These are phyloP conservation scores for Asclepias syriaca DNA, from an alignment of 257 asterid genomes.

Conservation along the genomic window DNA sequence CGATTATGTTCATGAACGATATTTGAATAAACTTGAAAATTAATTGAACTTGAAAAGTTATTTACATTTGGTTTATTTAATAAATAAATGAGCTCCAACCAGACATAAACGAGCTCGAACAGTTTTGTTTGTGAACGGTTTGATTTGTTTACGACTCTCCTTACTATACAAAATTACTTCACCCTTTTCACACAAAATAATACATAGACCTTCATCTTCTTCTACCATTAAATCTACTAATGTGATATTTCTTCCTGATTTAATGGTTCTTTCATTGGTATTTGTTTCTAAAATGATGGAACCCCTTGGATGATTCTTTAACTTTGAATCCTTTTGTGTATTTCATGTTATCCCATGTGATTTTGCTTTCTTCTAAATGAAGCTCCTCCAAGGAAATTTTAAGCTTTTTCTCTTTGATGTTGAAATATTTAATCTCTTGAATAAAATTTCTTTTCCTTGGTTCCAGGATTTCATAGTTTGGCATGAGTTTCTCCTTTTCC, in stretches of 20 bases:
- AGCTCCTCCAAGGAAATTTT: not conserved
- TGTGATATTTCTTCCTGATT: not conserved
- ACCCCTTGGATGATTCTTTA: conserved; percentile 12
- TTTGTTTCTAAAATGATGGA: not conserved
- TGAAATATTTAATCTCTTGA: not conserved
- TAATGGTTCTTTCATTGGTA: not conserved
- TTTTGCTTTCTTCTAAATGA: not conserved
- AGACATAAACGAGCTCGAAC: no score
- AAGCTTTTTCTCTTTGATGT: conserved; percentile 11
- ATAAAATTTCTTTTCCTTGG: conserved; percentile 1
- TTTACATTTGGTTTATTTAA: no score
- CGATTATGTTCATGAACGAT: no score
- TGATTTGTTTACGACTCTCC: no score
- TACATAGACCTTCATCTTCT: no score
- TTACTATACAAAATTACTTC: no score
- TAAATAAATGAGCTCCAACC: no score
- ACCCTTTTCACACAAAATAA: no score
- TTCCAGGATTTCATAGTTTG: not conserved
- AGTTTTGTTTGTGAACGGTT: no score
- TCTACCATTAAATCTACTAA: no score
- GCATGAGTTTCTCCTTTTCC: not conserved
- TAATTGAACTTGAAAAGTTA: no score
- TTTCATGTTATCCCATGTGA: not conserved
- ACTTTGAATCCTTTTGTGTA: not conserved
- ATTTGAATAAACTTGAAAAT: no score